Conservation (phyloP, 176 grass and related monocot genomes). For the Tuctoria greenei region DNA sequence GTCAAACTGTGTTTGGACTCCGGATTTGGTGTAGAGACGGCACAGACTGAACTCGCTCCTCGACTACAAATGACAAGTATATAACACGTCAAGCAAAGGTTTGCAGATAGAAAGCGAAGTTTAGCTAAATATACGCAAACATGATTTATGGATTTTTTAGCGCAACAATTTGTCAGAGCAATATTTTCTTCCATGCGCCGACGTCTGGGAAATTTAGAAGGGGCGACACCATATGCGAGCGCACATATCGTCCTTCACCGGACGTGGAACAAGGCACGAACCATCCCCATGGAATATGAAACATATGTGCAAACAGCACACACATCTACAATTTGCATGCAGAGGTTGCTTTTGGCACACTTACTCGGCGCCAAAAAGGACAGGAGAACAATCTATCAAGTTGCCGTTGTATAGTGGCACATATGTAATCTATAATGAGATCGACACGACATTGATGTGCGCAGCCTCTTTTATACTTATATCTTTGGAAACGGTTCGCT, state of each 20-base stretch:
- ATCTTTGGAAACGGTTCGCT: conserved; percentile 6
- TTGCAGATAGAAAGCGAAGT: neutral
- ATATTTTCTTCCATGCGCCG: too few species aligned
- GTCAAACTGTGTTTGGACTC: conserved; percentile 65
- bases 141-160: neutral
- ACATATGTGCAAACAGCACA: too few species aligned
- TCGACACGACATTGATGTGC: conserved; percentile 28
- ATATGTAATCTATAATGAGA: too few species aligned
- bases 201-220: too few species aligned
- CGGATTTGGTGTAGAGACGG: conserved; percentile 71
- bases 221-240: too few species aligned
- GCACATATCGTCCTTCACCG: too few species aligned
- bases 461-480: neutral
- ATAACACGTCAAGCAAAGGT: neutral
- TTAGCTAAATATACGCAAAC: neutral
- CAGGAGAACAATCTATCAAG: too few species aligned
- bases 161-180: neutral
- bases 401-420: neutral
- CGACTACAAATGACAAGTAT: conserved; percentile 36
- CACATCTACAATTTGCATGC: too few species aligned
- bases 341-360: too few species aligned
- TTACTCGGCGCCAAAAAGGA: too few species aligned
- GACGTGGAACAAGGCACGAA: too few species aligned
- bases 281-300: too few species aligned
- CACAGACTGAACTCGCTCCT: conserved; percentile 91